phyloP scores from a whole-genome alignment of 371 early-diverging fungal species.

The Aphelidium insulamus region DNA sequence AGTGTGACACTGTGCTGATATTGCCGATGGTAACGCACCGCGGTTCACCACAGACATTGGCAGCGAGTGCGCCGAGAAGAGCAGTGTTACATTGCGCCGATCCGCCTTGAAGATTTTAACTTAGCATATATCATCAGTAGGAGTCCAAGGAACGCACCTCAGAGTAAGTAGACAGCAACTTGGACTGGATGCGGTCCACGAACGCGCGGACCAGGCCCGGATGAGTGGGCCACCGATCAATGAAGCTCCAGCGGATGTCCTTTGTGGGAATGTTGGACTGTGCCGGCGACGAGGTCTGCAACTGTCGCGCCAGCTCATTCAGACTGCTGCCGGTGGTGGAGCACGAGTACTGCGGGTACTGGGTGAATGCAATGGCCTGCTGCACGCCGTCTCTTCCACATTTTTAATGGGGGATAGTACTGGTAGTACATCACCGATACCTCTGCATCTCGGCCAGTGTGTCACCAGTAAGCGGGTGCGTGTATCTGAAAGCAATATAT shows the following conservation, averaged over 20 bases:
- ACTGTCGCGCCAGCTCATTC: slow-evolving; percentile 56
- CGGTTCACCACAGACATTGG: slow-evolving; percentile 81
- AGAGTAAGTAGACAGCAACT: too few relatives aligned
- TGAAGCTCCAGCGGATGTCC: slow-evolving; percentile 75
- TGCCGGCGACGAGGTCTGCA: slow-evolving; percentile 32
- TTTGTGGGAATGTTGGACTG: too few relatives aligned
- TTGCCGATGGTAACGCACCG: too few relatives aligned
- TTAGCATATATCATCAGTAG: too few relatives aligned
- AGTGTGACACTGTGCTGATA: too few relatives aligned
- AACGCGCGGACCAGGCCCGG: slow-evolving; percentile 58
- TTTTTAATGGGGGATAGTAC: too few relatives aligned
- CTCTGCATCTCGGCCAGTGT: slow-evolving; percentile 48
- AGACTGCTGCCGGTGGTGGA: slow-evolving; percentile 82
- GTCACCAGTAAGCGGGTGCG: slow-evolving; percentile 48
- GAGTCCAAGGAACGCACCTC: too few relatives aligned
- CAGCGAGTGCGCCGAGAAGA: slow-evolving; percentile 89
- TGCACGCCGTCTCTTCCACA: slow-evolving; percentile 71
- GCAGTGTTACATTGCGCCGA: slow-evolving; percentile 45
- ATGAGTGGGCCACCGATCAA: slow-evolving; percentile 84
- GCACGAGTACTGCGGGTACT: slow-evolving; percentile 92
- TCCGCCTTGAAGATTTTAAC: too few relatives aligned
- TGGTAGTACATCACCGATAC: too few relatives aligned
- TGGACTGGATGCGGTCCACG: slow-evolving; percentile 42
- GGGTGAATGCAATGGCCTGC: slow-evolving; percentile 70
- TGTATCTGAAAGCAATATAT: slow-evolving; percentile 85